phyloP scores from a whole-genome alignment of 2,329 filamentous ascomycete genomes.

The Xylaria sp. region DNA sequence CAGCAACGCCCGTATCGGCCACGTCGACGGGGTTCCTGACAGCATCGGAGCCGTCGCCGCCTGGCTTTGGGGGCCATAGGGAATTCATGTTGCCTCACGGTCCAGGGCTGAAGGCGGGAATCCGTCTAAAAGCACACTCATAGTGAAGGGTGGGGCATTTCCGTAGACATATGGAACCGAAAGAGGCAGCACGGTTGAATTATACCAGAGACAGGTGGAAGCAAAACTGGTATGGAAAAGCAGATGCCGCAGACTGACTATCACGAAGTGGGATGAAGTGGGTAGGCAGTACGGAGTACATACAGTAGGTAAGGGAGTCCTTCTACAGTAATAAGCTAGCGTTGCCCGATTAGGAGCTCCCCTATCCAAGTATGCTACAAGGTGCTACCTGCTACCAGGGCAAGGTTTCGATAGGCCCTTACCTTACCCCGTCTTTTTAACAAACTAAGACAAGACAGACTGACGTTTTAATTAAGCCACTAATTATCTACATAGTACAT shows the following conservation, averaged over 20 bases:
- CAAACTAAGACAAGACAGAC: too few species aligned
- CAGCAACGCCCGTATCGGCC: constrained; percentile 50
- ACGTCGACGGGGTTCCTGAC: constrained; percentile 47
- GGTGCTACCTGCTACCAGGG: not conserved
- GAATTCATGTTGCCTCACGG: constrained; percentile 57
- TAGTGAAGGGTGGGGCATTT: constrained; percentile 36
- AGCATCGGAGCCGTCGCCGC: constrained; percentile 51
- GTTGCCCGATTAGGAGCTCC: not conserved
- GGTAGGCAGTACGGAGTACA: not conserved
- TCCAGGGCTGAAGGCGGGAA: constrained; percentile 39
- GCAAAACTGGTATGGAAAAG: not conserved
- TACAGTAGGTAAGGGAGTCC: too few species aligned
- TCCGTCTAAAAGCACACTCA: constrained; percentile 41
- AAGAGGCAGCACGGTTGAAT: not conserved
- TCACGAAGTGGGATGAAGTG: constrained; percentile 10
- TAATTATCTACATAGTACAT: too few species aligned
- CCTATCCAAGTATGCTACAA: not conserved
- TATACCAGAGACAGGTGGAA: not conserved
- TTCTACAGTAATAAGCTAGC: too few species aligned
- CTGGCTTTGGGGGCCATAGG: constrained; percentile 55
- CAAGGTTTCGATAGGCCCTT: not conserved
- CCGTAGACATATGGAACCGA: constrained; percentile 18
- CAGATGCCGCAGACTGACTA: not conserved
- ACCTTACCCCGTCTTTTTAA: too few species aligned
- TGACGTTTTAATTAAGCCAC: too few species aligned